Base-by-base conservation (phyloP, 176 grass and related monocot species). In the Tuctoria greenei region DNA sequence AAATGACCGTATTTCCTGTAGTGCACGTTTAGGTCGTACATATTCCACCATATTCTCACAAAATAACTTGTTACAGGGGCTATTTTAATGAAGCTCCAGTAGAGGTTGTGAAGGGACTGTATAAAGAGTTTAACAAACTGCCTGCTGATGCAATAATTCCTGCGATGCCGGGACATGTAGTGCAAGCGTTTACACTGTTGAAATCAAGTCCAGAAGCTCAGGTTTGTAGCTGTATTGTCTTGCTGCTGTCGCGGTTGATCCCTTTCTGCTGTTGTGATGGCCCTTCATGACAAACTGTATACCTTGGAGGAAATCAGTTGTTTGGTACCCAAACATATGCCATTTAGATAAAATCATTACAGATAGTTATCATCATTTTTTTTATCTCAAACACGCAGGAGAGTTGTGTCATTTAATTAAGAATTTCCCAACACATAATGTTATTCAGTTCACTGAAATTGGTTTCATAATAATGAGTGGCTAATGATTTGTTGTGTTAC, bases 181-280 rank as follows among this genome's bases (percentile, higher is more conserved):
- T 78, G 6, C 86, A 91, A 44, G 88, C 94, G 51, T 97, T 97
- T 79, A 85, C 86, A 40, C 77, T 97, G 79, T 66, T 97, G 46
- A 92, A 89, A 72, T 83, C 80, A 79, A 93, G 79, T 59, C 50
- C 86, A 2, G 86, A 93, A 50, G 91, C 88, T 62, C 94, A 93
- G 88, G 94, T 97, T 34, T 40, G 34, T 72, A 62, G 71, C 44
- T 61, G 16, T 80, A 65, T 57, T 41, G 11, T 47, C 73, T 66
- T 21, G 6, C 61, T 23, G 18, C 6, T n/a, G n/a, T n/a, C n/a
- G n/a, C n/a, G n/a, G n/a, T n/a, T n/a, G n/a, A n/a, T n/a, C n/a
- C n/a, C n/a, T n/a, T n/a, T n/a, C n/a, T n/a, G n/a, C n/a, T 73
- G 13, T 23, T 9, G 8, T 52, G 42, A 5, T 31, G 58, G 25